These are phyloP conservation scores for Penicillium crustosum DNA, from an alignment of 2,329 filamentous ascomycete genomes.

Conservation along the genomic window DNA sequence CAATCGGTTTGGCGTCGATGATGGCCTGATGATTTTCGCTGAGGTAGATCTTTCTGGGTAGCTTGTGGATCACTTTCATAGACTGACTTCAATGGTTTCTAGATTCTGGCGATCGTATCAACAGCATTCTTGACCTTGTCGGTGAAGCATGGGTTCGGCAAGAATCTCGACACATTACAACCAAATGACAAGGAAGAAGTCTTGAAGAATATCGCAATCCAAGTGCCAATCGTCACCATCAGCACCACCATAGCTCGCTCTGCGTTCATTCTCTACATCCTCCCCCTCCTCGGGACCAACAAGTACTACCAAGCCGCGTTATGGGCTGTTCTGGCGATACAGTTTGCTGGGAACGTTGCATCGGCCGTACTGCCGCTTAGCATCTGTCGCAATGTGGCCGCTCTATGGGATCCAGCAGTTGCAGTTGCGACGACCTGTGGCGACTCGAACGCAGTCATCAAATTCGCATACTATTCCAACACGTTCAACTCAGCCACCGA, in stretches of 20 bases:
- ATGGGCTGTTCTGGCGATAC: slow-evolving; percentile 26
- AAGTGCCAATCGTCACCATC: slow-evolving; percentile 30
- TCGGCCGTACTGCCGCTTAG: slow-evolving; percentile 31
- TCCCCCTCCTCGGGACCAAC: slow-evolving; percentile 29
- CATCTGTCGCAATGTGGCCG: slow-evolving; percentile 27
- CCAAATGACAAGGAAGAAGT: slow-evolving; percentile 17
- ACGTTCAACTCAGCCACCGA: slow-evolving; percentile 32
- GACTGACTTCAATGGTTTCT: background rate
- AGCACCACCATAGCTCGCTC: slow-evolving; percentile 32
- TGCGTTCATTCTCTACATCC: slow-evolving; percentile 31
- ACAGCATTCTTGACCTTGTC: slow-evolving; percentile 27
- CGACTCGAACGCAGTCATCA: slow-evolving; percentile 20
- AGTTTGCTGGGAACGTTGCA: slow-evolving; percentile 27
- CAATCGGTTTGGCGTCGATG: slow-evolving; percentile 29
- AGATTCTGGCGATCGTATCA: slow-evolving; percentile 27
- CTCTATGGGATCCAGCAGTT: slow-evolving; percentile 26
- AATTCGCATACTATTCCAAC: slow-evolving; percentile 33
- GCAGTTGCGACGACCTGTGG: slow-evolving; percentile 29
- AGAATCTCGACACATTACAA: slow-evolving; percentile 16
- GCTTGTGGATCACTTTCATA: background rate
- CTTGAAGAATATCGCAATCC: slow-evolving; percentile 30
- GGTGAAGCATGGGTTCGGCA: slow-evolving; percentile 31
- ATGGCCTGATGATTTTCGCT: slow-evolving; percentile 33
- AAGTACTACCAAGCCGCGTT: slow-evolving; percentile 22
- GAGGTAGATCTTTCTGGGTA: slow-evolving; percentile 17